phyloP scores from a whole-genome alignment of 2,329 filamentous ascomycete genomes.

The Pestalotiopsis sp. region DNA sequence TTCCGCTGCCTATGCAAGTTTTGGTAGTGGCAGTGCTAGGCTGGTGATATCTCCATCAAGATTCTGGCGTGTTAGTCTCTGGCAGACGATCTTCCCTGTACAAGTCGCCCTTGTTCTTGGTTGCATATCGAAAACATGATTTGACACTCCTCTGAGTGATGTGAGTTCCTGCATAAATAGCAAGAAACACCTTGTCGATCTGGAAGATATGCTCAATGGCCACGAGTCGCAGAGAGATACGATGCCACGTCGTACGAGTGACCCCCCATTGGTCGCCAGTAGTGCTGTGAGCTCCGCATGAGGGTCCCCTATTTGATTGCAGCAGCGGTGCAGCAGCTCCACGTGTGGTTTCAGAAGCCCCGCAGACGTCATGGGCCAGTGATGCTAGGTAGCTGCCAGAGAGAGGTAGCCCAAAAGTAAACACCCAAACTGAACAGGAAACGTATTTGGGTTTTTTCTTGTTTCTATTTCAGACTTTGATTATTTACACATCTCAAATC shows the following conservation, averaged over 20 bases:
- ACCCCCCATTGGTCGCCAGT: not conserved
- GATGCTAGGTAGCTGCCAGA: not conserved
- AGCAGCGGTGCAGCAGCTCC: not conserved
- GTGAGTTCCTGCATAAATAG: too few relatives aligned
- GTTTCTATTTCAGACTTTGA: not conserved
- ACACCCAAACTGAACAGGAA: not conserved
- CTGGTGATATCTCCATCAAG: too few relatives aligned
- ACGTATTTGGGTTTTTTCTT: not conserved
- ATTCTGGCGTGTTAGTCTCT: too few relatives aligned
- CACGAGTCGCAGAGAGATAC: not conserved
- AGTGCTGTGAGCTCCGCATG: not conserved
- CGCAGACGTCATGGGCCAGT: constrained; percentile 8
- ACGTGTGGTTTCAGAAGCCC: constrained; percentile 10
- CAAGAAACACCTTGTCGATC: too few relatives aligned
- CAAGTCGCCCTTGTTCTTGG: too few relatives aligned
- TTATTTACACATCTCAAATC: not conserved
- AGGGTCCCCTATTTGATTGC: not conserved
- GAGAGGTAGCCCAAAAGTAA: not conserved
- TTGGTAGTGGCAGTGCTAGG: too few relatives aligned
- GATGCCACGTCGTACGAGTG: not conserved
- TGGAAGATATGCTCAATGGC: too few relatives aligned
- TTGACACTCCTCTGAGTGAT: too few relatives aligned
- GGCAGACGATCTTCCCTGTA: too few relatives aligned
- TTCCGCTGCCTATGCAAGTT: too few relatives aligned
- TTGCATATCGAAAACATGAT: too few relatives aligned